These are phyloP conservation scores for Gastrolobium villosum DNA, from an alignment of 306 rosid species.

Conservation along the genomic window DNA sequence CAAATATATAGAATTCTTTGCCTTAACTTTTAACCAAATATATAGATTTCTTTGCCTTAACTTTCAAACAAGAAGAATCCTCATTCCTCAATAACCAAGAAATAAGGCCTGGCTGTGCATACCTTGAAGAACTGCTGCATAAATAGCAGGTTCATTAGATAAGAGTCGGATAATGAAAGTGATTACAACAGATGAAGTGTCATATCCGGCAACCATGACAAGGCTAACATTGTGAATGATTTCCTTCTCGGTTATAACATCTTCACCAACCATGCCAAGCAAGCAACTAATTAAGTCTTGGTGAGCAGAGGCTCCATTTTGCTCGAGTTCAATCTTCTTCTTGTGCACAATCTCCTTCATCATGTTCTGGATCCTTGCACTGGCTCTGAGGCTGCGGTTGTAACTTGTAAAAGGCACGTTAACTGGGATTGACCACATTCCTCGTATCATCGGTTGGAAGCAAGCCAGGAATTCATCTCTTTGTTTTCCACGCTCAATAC, in stretches of 20 bases:
- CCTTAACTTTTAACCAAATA: background rate
- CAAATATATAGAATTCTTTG: background rate
- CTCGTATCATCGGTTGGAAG: slow-evolving; percentile 64
- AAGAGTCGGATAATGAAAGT: slow-evolving; percentile 68
- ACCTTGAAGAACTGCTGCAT: slow-evolving; percentile 78
- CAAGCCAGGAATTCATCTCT: slow-evolving; percentile 57
- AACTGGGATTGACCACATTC: slow-evolving; percentile 76
- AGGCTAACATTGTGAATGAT: slow-evolving; percentile 66
- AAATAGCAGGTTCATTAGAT: slow-evolving; percentile 63
- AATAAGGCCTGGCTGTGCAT: background rate
- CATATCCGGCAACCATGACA: slow-evolving; percentile 83
- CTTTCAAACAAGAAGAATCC: slow-evolving; percentile 2
- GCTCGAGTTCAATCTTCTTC: slow-evolving; percentile 56
- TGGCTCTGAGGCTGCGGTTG: slow-evolving; percentile 68
- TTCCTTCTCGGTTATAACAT: slow-evolving; percentile 66
- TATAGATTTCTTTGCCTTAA: background rate
- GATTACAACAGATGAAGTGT: slow-evolving; percentile 69
- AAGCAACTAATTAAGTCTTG: slow-evolving; percentile 74
- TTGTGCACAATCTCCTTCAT: slow-evolving; percentile 56
- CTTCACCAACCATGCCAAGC: slow-evolving; percentile 60
- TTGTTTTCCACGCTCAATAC: slow-evolving; percentile 65
- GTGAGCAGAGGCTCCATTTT: slow-evolving; percentile 49
- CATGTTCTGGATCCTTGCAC: slow-evolving; percentile 61
- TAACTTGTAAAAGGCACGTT: slow-evolving; percentile 83
- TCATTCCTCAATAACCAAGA: background rate